These are phyloP conservation scores for Eragrostis tef DNA, from an alignment of 202 grass and related monocot genomes.

Conservation along the genomic window DNA sequence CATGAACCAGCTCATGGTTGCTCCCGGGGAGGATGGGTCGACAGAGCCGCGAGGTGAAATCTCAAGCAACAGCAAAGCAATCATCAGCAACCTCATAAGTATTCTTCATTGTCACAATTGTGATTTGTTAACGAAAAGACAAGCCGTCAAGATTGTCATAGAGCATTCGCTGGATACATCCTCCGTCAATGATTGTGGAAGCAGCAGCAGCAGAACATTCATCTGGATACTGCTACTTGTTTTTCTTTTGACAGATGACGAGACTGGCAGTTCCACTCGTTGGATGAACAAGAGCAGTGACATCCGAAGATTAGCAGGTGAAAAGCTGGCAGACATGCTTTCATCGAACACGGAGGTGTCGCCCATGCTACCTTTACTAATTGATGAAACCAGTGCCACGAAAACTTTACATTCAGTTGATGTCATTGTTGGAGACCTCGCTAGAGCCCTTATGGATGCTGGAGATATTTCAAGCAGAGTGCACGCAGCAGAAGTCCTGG, in stretches of 20 bases:
- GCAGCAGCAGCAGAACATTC: background rate
- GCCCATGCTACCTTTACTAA: too few relatives aligned
- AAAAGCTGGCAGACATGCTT: background rate
- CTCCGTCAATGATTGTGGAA: background rate
- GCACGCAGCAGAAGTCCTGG: too few relatives aligned
- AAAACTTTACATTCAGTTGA: too few relatives aligned
- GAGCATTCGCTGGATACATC: background rate
- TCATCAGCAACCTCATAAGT: background rate
- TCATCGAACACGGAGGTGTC: too few relatives aligned
- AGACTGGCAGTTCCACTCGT: background rate
- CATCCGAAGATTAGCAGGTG: background rate
- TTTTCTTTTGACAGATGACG: background rate
- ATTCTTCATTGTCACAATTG: background rate
- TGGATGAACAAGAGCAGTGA: background rate
- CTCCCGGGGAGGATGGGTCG: too few relatives aligned
- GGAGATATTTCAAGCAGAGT: too few relatives aligned
- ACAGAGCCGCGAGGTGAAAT: background rate
- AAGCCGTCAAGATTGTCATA: background rate
- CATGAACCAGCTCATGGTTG: too few relatives aligned
- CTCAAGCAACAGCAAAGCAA: too few relatives aligned
- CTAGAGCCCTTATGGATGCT: too few relatives aligned
- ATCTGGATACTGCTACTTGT: background rate
- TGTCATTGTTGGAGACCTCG: too few relatives aligned
- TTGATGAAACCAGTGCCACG: too few relatives aligned
- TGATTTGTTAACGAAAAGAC: background rate